Percentiles rank a stretch among this genome's conserved stretches.
Evolutionary conservation across 192 early-diverging fungal species (phyloP).

Genomic region (Backusella westeae): DNA sequence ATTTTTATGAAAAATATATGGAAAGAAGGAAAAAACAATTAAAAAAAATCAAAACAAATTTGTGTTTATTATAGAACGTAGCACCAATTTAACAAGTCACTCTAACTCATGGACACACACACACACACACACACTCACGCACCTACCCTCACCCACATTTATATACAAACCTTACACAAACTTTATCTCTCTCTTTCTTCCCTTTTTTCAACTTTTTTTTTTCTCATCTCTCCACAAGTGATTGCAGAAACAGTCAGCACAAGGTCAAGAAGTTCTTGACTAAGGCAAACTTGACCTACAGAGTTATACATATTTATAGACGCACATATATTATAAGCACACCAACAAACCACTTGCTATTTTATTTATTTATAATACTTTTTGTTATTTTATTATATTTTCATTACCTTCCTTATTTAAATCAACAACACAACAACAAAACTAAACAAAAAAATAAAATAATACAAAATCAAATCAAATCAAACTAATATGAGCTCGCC

Average conservation of each 20-base stretch:
- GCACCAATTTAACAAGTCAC: neutral
- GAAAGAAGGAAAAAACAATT: neutral
- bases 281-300: slow-evolving; percentile 3
- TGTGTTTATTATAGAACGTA: slow-evolving; percentile 6
- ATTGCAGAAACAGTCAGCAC: neutral
- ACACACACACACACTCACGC: neutral
- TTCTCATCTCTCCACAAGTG: neutral
- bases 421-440: neutral
- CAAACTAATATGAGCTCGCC: slow-evolving; percentile 14
- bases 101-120: neutral
- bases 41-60: neutral
- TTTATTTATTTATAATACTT: neutral
- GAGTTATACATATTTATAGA: slow-evolving; percentile 1
- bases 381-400: neutral
- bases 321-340: neutral
- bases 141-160: neutral
- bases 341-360: neutral
- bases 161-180: neutral
- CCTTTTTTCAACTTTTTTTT: neutral
- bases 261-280: slow-evolving; percentile 15
- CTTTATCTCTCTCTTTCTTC: neutral
- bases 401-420: neutral
- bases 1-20: neutral
- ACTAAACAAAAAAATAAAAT: neutral
- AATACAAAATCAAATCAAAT: neutral